These are phyloP conservation scores for Curvularia sp. DNA, from an alignment of 2,329 filamentous ascomycete genomes.

Conservation along the genomic window DNA sequence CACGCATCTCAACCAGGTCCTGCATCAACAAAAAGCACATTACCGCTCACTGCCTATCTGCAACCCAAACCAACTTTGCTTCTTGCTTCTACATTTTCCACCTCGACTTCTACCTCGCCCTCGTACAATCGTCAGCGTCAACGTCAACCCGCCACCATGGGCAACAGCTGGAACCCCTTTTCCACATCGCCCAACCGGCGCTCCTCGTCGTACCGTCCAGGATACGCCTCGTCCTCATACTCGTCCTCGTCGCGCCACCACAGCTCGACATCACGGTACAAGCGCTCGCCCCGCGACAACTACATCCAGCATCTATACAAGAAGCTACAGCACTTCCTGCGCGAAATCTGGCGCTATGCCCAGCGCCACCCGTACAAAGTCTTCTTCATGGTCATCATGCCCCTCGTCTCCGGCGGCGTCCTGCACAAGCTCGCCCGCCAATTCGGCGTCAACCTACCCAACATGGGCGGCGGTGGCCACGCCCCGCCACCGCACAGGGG, in stretches of 20 bases:
- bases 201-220: slow-evolving; percentile 37
- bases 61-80: slow-evolving; percentile 22
- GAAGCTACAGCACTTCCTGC: slow-evolving; percentile 79
- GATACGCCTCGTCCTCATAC: slow-evolving; percentile 42
- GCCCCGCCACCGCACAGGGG: slow-evolving; percentile 25
- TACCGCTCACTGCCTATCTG: slow-evolving; percentile 15
- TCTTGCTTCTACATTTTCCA: slow-evolving; percentile 8
- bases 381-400: slow-evolving; percentile 88
- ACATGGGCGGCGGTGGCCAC: slow-evolving; percentile 45
- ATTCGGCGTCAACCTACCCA: slow-evolving; percentile 80
- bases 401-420: slow-evolving; percentile 83
- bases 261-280: slow-evolving; percentile 75
- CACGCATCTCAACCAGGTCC: slow-evolving; percentile 5
- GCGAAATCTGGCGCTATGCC: slow-evolving; percentile 81
- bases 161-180: slow-evolving; percentile 44
- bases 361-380: slow-evolving; percentile 86
- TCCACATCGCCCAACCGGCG: slow-evolving; percentile 31
- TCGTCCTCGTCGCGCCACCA: slow-evolving; percentile 42
- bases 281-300: slow-evolving; percentile 76
- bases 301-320: slow-evolving; percentile 77
- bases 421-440: slow-evolving; percentile 77
- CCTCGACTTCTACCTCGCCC: not conserved
- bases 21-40: slow-evolving; percentile 5
- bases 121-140: not conserved
- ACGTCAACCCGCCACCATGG: slow-evolving; percentile 34